A percentile compares a stretch with the other conserved stretches of the same genome.
These are phyloP conservation scores for Cydonia oblonga DNA, from an alignment of 331 rosid genomes.

Conservation along the genomic window DNA sequence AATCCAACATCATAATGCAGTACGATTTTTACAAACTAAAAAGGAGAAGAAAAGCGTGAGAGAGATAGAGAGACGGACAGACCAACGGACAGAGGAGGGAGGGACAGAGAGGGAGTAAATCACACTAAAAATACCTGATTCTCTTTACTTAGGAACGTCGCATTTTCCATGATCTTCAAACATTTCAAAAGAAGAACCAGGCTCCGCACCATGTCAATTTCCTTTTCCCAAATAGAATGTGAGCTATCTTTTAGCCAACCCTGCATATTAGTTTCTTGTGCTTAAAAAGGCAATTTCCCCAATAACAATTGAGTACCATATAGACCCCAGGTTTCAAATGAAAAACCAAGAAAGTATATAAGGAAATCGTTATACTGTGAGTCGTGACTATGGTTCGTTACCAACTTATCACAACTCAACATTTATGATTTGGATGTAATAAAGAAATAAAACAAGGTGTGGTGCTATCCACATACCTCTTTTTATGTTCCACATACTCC, in stretches of 20 bases:
- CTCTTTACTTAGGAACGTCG: constrained; percentile 77
- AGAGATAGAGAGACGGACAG: neutral
- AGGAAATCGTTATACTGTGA: neutral
- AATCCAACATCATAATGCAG: constrained; percentile 2
- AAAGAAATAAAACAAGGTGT: neutral
- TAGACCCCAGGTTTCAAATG: neutral
- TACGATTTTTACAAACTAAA: neutral
- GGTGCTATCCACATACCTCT: too few species aligned
- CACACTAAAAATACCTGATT: constrained; percentile 57
- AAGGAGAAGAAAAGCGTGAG: neutral
- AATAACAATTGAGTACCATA: neutral
- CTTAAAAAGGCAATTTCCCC: constrained; percentile 12
- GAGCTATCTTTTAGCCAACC: constrained; percentile 36
- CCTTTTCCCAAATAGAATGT: constrained; percentile 33
- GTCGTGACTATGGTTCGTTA: too few species aligned
- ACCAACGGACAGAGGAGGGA: neutral
- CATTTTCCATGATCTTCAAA: constrained; percentile 97
- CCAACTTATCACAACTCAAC: neutral
- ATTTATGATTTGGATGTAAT: neutral
- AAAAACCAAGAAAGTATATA: neutral
- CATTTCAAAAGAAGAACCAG: constrained; percentile 74
- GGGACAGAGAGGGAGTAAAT: neutral
- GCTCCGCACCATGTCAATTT: constrained; percentile 36
- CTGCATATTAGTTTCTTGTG: constrained; percentile 30
- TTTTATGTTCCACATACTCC: too few species aligned